These are phyloP conservation scores for Sherardia arvensis DNA, from an alignment of 257 asterid genomes.

Conservation along the genomic window DNA sequence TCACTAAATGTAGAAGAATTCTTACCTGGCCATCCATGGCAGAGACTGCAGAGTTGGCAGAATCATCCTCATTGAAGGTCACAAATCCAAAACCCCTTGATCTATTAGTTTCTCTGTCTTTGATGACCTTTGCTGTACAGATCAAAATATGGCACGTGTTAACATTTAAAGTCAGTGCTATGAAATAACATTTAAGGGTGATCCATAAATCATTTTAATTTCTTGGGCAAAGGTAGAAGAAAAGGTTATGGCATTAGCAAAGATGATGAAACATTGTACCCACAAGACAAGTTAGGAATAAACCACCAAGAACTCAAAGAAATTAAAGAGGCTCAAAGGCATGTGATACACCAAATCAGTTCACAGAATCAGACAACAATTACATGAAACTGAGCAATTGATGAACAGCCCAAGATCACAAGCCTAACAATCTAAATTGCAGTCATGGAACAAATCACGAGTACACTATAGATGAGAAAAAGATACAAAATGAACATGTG, in stretches of 20 bases:
- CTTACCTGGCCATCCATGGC: constrained; percentile 89
- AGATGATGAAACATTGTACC: neutral
- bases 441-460: neutral
- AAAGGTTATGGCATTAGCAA: neutral
- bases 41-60: constrained; percentile 56
- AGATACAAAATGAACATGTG: neutral
- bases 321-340: neutral
- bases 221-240: neutral
- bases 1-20: neutral
- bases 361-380: neutral
- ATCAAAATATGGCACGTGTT: neutral
- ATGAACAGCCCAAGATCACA: too few relatives aligned
- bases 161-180: neutral
- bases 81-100: constrained; percentile 87
- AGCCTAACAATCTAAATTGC: too few relatives aligned
- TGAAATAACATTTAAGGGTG: neutral
- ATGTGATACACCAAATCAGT: neutral
- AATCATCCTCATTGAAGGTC: constrained; percentile 34
- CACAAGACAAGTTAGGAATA: neutral
- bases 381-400: too few relatives aligned
- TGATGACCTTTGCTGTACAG: constrained; percentile 57
- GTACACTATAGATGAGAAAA: too few relatives aligned
- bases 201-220: neutral
- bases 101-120: constrained; percentile 66
- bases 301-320: neutral